phyloP scores from a whole-genome alignment of 495 filamentous ascomycete genomes.

The Tuber umbilicatum region DNA sequence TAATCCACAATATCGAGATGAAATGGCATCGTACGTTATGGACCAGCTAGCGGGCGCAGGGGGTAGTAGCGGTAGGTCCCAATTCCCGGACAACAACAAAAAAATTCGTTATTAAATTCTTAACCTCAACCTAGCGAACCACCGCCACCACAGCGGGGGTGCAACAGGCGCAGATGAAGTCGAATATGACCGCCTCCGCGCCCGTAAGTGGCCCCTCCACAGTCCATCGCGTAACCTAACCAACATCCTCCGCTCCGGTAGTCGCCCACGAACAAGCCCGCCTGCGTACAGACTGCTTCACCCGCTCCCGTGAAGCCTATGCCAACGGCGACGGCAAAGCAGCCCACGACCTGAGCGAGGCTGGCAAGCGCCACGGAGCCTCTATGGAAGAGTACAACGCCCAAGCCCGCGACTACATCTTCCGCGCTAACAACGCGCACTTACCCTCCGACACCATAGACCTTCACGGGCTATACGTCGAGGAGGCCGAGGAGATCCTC shows the following conservation, averaged over 20 bases:
- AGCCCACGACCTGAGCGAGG: slow-evolving; percentile 73
- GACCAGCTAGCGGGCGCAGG: neutral
- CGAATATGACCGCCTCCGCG: slow-evolving; percentile 88
- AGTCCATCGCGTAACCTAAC: neutral
- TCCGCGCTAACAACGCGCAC: slow-evolving; percentile 81
- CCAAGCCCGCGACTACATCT: slow-evolving; percentile 88
- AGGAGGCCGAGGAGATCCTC: slow-evolving; percentile 86
- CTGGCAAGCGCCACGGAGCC: slow-evolving; percentile 74
- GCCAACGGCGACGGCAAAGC: slow-evolving; percentile 64
- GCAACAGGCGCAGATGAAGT: slow-evolving; percentile 60
- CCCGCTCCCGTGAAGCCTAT: slow-evolving; percentile 75
- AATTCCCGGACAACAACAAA: neutral
- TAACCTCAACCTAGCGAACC: neutral
- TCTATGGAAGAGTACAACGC: slow-evolving; percentile 76
- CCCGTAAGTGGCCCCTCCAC: slow-evolving; percentile 41
- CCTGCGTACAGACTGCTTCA: slow-evolving; percentile 68
- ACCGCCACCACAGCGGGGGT: slow-evolving; percentile 2
- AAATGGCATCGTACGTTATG: neutral
- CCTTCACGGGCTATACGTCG: slow-evolving; percentile 85
- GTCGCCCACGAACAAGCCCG: slow-evolving; percentile 69
- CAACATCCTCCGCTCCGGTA: slow-evolving; percentile 2
- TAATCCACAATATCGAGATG: neutral
- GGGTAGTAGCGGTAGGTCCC: neutral
- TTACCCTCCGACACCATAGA: slow-evolving; percentile 69
- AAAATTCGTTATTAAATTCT: neutral